Base-by-base conservation (phyloP, 2,329 filamentous ascomycete genomes). In the Teratosphaeria zuluensis region DNA sequence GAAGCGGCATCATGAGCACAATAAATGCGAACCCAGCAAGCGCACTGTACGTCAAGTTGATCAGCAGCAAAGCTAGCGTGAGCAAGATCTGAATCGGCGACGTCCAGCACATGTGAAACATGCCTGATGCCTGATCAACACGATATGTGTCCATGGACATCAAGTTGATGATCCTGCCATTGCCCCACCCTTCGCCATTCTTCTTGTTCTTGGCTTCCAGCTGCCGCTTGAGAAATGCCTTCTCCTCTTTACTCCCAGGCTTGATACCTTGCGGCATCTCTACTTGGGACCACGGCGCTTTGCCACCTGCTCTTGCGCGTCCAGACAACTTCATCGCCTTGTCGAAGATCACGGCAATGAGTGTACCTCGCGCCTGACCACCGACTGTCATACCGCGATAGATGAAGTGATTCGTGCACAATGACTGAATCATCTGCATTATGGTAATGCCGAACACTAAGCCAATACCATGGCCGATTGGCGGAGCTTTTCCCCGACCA, bases 101-200 rank as follows among this genome's bases (percentile, higher is more conserved):
- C 1, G 89, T 90, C 94, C 94, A 99, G 24, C 89, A 78, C 76
- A 96, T 83, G 72, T 99, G 94, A 74, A 96, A 92, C 73, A 96
- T 81, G 51, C 89, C 90, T 46, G 84, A 90, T 1, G 91, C 91
- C 70, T 91, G 88, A 67, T 97, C 92, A 61, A 99, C 80, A 64
- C 92, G 90, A 73, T 95, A 95, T 0, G 92, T 95, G 70, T 97
- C 92, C 52, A 94, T 90, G 61, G 90, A 92, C 92, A 97, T 96
- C 65, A 97, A 71, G 65, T 95, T 95, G 70, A 94, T 85, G 56
- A 97, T 90, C 62, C 90, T 85, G 24, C 94, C 94, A 68, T 96
- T 97, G 59, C 86, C 86, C 92, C 92, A 97, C 28, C 92, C 94
- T 24, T 84, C 79, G 2, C 87, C 89, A 66, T 94, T 88, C 2